Percentiles rank a stretch among this genome's conserved stretches.
phyloP scores from a whole-genome alignment of 2,329 filamentous ascomycete genomes.

The Aspergillus arachidicola region DNA sequence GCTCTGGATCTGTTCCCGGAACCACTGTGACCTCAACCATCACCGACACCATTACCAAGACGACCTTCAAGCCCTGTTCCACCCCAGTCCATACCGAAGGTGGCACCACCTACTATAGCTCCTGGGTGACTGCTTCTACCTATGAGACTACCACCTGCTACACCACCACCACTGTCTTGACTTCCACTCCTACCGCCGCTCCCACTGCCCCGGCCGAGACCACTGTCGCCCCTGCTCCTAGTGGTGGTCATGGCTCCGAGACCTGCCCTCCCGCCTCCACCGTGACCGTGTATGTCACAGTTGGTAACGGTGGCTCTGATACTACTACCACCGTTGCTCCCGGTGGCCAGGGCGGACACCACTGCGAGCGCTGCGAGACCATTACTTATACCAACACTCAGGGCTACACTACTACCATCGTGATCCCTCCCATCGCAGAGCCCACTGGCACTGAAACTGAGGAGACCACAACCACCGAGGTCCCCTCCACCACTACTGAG shows the following conservation, averaged over 20 bases:
- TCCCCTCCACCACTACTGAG: background rate
- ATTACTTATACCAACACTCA: conserved; percentile 31
- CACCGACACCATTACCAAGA: conserved; percentile 33
- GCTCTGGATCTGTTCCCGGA: background rate
- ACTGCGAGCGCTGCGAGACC: conserved; percentile 29
- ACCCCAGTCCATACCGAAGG: conserved; percentile 29
- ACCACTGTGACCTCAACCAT: conserved; percentile 16
- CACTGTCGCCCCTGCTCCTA: background rate
- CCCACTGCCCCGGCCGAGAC: conserved; percentile 3
- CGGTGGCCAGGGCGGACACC: background rate
- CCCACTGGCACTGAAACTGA: background rate
- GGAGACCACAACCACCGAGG: background rate
- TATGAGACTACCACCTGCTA: conserved; percentile 35
- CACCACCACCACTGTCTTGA: conserved; percentile 21
- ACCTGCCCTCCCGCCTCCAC: conserved; percentile 14
- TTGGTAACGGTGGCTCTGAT: conserved; percentile 2
- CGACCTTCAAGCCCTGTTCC: conserved; percentile 38
- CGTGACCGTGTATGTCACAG: conserved; percentile 21
- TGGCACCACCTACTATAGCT: conserved; percentile 37
- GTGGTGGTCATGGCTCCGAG: background rate
- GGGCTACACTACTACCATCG: conserved; percentile 29
- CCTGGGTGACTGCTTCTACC: conserved; percentile 33
- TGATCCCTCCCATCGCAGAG: conserved; percentile 23
- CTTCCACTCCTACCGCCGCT: conserved; percentile 3
- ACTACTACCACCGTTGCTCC: background rate